These are phyloP conservation scores for Daldinia sp. DNA, from an alignment of 2,329 filamentous ascomycete species.

Conservation along the genomic window DNA sequence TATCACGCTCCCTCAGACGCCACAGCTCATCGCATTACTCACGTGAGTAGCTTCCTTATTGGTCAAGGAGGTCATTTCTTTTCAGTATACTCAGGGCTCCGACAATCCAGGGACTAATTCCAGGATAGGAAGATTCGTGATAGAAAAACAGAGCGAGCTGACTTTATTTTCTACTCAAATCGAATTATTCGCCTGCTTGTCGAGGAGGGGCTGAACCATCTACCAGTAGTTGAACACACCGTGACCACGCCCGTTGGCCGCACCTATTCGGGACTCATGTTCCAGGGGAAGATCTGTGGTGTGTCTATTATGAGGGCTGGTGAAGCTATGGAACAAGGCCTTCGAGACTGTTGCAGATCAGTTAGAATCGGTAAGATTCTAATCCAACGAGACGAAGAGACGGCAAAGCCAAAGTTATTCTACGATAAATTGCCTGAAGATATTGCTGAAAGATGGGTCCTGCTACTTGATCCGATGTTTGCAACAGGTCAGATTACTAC, in stretches of 20 bases:
- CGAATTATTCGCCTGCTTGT: constrained; percentile 96
- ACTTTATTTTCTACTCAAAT: constrained; percentile 99
- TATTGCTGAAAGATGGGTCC: constrained; percentile 91
- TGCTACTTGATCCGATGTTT: constrained; percentile 98
- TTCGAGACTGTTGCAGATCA: constrained; percentile 96
- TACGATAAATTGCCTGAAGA: constrained; percentile 98
- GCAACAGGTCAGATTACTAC: constrained; percentile 77
- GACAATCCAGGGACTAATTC: constrained; percentile 34
- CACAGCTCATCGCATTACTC: constrained; percentile 95
- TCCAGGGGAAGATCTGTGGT: constrained; percentile 98
- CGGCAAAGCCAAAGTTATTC: constrained; percentile 89
- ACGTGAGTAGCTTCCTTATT: constrained; percentile 75
- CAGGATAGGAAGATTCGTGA: constrained; percentile 90
- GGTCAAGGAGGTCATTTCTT: constrained; percentile 28
- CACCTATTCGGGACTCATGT: constrained; percentile 89
- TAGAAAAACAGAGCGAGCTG: constrained; percentile 87
- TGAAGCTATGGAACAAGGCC: constrained; percentile 97
- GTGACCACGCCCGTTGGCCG: constrained; percentile 93
- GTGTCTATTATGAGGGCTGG: constrained; percentile 99
- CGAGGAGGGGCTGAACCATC: constrained; percentile 96
- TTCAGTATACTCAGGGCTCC: constrained; percentile 5
- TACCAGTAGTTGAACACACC: constrained; percentile 88
- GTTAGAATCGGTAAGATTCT: constrained; percentile 98
- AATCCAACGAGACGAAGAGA: constrained; percentile 97
- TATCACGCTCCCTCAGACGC: constrained; percentile 89